Evolutionary conservation across 2,329 filamentous ascomycete species (phyloP).

Genomic region (Eutypa lata): DNA sequence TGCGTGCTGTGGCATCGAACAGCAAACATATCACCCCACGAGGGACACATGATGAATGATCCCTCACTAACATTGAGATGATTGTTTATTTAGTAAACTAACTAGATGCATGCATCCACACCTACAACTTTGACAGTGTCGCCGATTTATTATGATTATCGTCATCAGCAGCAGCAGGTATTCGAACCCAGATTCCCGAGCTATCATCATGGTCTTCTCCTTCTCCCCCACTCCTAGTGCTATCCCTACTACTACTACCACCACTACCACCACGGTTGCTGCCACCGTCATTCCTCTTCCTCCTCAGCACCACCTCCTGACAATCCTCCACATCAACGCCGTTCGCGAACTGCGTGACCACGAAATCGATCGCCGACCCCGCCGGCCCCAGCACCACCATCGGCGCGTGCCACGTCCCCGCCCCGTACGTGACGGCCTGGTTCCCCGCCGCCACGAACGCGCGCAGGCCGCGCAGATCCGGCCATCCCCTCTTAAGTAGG

Average conservation of each 20-base stretch:
- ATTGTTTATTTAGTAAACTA: not conserved
- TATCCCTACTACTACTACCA: too few relatives aligned
- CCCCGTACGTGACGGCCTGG: conserved; percentile 88
- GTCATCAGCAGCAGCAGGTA: conserved; percentile 4
- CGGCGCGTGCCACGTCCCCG: conserved; percentile 92
- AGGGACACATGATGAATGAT: too few relatives aligned
- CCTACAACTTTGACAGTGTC: conserved; percentile 14
- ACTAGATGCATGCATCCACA: not conserved
- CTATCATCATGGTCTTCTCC: not conserved
- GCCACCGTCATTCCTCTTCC: conserved; percentile 32
- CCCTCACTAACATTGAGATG: not conserved
- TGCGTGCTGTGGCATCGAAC: too few relatives aligned
- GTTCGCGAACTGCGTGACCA: conserved; percentile 87
- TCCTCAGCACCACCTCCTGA: conserved; percentile 61
- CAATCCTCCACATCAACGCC: conserved; percentile 82
- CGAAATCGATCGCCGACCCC: conserved; percentile 69
- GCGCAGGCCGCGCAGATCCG: conserved; percentile 66
- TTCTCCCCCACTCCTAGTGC: too few relatives aligned
- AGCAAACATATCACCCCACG: too few relatives aligned
- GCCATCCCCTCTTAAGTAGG: too few relatives aligned
- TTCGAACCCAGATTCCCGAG: conserved; percentile 23
- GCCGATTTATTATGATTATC: not conserved
- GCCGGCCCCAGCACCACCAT: conserved; percentile 78
- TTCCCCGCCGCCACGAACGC: conserved; percentile 76
- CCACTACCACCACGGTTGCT: conserved; percentile 7